Base-by-base conservation (phyloP, 164 flowering plant species). In the Liquidambar formosana region DNA sequence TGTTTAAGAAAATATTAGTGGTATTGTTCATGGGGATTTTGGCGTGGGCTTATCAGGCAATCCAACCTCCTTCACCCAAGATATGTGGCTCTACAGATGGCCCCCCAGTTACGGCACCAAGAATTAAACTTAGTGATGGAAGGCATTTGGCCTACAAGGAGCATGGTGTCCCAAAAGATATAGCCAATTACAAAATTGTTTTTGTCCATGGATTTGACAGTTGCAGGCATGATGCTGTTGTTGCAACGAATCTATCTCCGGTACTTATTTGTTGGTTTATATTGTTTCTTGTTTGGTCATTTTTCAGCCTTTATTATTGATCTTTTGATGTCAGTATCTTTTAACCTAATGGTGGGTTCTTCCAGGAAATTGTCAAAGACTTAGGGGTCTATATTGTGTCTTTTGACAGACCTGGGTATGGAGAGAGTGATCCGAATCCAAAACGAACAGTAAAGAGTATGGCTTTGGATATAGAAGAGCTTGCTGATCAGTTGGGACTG, bases 331-430 rank as follows among this genome's bases (percentile, higher is more conserved):
- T 6, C 13, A 21, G 19, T 45, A 25, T 26, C 18, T 21, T 10
- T 53, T 28, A 16, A 61, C 21, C 25, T 25, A 19, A 21, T 38
- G 15, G 41, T 61, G 64, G 21, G 8, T 56, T 67, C 28, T 68
- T 63, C 57, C 81, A 89, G 94, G 87, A 77, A 67, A 27, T 77
- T 64, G 45, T 77, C 22, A 83, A 88, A 73, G 89, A 80, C 8
- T 57, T 86, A 45, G 87, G 86, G 25, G 51, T 88, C 26, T 86
- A 86, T 64, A 44, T 85, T 45, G 77, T 90, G 43, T 84, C 89
- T 21, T 83, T 83, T 78, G 95, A 90, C 69, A 78, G 92, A 72
- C 81, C 95, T 27, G 95, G 92, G 25, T 88, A 88, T 75, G 90
- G 90, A 57, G 94, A 89, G 83, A 88, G 92, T n/a, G n/a, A n/a